These are phyloP conservation scores for Penicillium nordicum DNA, from an alignment of 2,329 filamentous ascomycete genomes.

Conservation along the genomic window DNA sequence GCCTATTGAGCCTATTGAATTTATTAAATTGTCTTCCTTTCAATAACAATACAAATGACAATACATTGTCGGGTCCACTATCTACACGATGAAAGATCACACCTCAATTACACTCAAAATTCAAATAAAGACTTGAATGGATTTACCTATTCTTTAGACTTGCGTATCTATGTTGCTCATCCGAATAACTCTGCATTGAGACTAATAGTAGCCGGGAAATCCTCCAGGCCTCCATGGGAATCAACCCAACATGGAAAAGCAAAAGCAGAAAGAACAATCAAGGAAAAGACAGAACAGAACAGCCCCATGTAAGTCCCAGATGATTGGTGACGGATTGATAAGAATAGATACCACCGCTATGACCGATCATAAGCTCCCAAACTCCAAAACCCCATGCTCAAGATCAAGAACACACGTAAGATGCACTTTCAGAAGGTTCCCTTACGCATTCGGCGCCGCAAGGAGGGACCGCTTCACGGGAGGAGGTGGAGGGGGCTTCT, in stretches of 20 bases:
- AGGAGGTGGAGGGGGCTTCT: conserved; percentile 64
- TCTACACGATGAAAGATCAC: background rate
- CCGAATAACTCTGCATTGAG: background rate
- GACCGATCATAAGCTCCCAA: conserved; percentile 1
- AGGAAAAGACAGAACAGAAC: conserved; percentile 1
- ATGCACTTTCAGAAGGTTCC: conserved; percentile 8
- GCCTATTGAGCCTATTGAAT: background rate
- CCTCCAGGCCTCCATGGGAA: background rate
- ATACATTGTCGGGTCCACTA: background rate
- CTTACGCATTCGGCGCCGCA: conserved; percentile 26
- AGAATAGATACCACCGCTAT: conserved; percentile 1
- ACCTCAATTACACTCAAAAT: background rate
- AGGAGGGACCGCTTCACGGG: conserved; percentile 57
- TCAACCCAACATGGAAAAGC: background rate
- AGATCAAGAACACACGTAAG: background rate
- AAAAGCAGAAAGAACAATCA: background rate
- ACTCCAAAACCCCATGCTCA: conserved; percentile 15
- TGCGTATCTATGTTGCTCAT: background rate
- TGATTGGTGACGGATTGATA: background rate
- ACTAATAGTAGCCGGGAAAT: background rate
- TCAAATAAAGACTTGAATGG: background rate
- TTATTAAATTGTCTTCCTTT: background rate
- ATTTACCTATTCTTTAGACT: background rate
- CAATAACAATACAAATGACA: background rate
- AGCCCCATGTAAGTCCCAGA: background rate